These are phyloP conservation scores for Plasmodium coatneyi DNA, from an alignment of 169 alveolate genomes.

Conservation along the genomic window DNA sequence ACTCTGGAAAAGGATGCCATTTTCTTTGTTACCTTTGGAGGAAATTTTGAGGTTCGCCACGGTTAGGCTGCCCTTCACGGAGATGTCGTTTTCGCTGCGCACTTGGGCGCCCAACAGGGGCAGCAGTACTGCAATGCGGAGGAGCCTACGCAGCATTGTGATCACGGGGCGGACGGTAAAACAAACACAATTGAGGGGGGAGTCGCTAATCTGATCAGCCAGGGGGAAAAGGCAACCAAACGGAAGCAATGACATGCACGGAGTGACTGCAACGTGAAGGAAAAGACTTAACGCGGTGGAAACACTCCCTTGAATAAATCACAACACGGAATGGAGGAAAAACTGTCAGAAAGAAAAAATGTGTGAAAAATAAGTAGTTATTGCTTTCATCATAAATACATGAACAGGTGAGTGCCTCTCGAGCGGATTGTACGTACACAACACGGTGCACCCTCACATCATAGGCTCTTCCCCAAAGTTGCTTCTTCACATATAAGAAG, in stretches of 20 bases:
- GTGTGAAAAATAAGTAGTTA: neutral
- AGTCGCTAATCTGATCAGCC: neutral
- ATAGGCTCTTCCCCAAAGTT: neutral
- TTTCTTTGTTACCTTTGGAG: slow-evolving; percentile 36
- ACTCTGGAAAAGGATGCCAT: slow-evolving; percentile 33
- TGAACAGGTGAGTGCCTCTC: neutral
- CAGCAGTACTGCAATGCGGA: neutral
- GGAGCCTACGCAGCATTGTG: neutral
- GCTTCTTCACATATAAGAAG: neutral
- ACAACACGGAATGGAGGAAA: neutral
- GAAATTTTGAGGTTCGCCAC: slow-evolving; percentile 57
- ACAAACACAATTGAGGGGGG: neutral
- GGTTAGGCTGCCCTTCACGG: slow-evolving; percentile 38
- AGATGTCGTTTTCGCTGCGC: slow-evolving; percentile 13
- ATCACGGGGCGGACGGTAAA: neutral
- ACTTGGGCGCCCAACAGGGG: neutral
- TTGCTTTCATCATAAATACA: neutral
- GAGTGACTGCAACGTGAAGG: neutral
- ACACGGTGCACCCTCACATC: neutral
- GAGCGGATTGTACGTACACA: neutral
- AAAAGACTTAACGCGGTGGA: neutral
- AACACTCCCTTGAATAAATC: neutral
- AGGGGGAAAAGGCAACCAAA: neutral
- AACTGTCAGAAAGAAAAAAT: neutral
- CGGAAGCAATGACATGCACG: neutral